A percentile compares a stretch with the other conserved stretches of the same genome.
phyloP scores from a whole-genome alignment of 164 flowering plant genomes.

The Amborella trichopoda region DNA sequence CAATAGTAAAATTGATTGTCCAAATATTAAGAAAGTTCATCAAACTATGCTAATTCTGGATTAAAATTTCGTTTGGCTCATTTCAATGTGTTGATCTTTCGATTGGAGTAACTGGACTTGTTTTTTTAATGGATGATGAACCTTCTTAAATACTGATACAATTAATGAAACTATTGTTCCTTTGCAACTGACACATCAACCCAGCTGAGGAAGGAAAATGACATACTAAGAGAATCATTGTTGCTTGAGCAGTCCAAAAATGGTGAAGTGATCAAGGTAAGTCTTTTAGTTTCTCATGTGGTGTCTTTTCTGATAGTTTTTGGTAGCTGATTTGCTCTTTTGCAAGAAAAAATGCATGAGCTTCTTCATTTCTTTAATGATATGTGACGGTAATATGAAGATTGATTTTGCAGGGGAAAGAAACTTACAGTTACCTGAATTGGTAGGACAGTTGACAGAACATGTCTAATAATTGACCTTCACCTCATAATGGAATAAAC shows the following conservation, averaged over 20 bases:
- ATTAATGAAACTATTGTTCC: background rate
- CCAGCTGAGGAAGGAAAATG: conserved; percentile 58
- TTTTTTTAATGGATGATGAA: background rate
- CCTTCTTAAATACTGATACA: background rate
- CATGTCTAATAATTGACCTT: too few relatives aligned
- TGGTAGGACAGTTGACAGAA: too few relatives aligned
- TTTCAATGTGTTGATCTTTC: background rate
- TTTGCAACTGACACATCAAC: too few relatives aligned
- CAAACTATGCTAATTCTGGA: background rate
- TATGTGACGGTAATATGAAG: background rate
- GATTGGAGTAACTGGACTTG: background rate
- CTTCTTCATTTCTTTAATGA: background rate
- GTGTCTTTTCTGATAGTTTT: background rate
- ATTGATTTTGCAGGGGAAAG: background rate
- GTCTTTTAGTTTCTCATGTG: background rate
- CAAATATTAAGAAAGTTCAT: background rate
- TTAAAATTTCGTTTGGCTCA: background rate
- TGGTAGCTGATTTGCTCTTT: background rate
- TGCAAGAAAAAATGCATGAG: background rate
- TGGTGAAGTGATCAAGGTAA: conserved; percentile 47
- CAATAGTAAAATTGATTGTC: too few relatives aligned
- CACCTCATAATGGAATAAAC: too few relatives aligned
- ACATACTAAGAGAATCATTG: conserved; percentile 43
- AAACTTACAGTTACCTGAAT: background rate
- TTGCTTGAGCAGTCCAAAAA: conserved; percentile 29